A percentile compares a stretch with the other conserved stretches of the same genome.
Conservation (phyloP, 2,329 filamentous ascomycete species). For the Hysterium pulicare region DNA sequence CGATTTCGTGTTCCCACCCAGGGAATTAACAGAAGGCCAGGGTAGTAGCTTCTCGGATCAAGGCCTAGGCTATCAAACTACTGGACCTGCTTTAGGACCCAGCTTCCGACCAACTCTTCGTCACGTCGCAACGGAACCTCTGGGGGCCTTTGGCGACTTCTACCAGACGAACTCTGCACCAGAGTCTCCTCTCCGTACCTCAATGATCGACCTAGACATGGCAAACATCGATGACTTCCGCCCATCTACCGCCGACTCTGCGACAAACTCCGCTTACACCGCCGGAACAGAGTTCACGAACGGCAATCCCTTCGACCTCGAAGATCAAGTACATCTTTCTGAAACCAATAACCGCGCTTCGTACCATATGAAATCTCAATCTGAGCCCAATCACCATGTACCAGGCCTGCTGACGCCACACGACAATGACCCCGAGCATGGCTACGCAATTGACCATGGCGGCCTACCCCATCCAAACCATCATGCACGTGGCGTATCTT, state of each 20-base stretch:
- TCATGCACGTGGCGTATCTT: conserved; percentile 34
- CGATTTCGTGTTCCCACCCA: conserved; percentile 34
- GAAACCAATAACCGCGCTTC: conserved; percentile 37
- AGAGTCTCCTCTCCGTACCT: conserved; percentile 34
- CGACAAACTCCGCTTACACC: conserved; percentile 31
- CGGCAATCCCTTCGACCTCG: conserved; percentile 50
- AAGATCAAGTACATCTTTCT: conserved; percentile 41
- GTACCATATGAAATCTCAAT: conserved; percentile 40
- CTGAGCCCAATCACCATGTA: conserved; percentile 37
- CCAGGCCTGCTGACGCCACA: conserved; percentile 36
- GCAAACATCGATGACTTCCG: conserved; percentile 41
- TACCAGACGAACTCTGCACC: conserved; percentile 32
- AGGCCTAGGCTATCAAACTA: conserved; percentile 19
- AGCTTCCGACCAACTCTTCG: conserved; percentile 39
- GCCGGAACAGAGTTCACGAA: conserved; percentile 38
- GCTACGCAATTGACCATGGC: conserved; percentile 28
- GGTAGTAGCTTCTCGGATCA: conserved; percentile 12
- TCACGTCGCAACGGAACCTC: conserved; percentile 41
- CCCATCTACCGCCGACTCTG: conserved; percentile 42
- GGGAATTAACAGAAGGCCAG: conserved; percentile 17
- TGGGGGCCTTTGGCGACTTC: conserved; percentile 38
- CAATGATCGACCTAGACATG: conserved; percentile 45
- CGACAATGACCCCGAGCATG: conserved; percentile 30
- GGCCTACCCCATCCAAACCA: conserved; percentile 21
- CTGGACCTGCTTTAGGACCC: conserved; percentile 28